A percentile compares a stretch with the other conserved stretches of the same genome.
Evolutionary conservation across 1,139 yeast genomes (phyloP).

Genomic region (Geotrichum siamense): DNA sequence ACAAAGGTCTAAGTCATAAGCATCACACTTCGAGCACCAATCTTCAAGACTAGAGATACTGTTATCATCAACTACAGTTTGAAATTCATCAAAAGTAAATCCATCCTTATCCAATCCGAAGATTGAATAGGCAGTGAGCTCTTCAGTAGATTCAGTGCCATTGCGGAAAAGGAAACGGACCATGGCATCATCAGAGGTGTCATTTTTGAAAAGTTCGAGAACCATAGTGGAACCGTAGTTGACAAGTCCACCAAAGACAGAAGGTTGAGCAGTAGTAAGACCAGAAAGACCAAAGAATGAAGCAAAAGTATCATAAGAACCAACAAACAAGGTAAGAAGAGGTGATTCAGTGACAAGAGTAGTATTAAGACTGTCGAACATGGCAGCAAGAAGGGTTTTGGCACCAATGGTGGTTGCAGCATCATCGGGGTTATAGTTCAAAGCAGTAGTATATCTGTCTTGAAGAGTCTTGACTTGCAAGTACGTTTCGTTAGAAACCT

Average conservation of each 20-base stretch:
- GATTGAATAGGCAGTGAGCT: conserved; percentile 34
- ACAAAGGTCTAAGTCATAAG: conserved; percentile 30
- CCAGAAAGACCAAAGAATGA: conserved; percentile 36
- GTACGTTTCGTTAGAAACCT: conserved; percentile 30
- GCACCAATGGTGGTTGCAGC: conserved; percentile 37
- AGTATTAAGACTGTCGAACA: conserved; percentile 32
- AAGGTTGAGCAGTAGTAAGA: conserved; percentile 29
- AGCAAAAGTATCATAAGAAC: conserved; percentile 40
- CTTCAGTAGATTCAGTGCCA: conserved; percentile 36
- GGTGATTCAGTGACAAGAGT: conserved; percentile 35
- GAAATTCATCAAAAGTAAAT: conserved; percentile 36
- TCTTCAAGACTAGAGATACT: conserved; percentile 28
- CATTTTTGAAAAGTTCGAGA: conserved; percentile 35
- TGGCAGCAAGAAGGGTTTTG: conserved; percentile 34
- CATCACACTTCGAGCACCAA: conserved; percentile 40
- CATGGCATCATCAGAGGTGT: conserved; percentile 25
- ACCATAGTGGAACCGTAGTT: conserved; percentile 40
- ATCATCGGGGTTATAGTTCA: conserved; percentile 32
- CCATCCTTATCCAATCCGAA: conserved; percentile 31
- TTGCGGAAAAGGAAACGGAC: conserved; percentile 41
- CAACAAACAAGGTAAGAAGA: conserved; percentile 37
- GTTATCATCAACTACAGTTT: conserved; percentile 24
- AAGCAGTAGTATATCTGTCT: conserved; percentile 37
- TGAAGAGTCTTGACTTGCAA: conserved; percentile 34
- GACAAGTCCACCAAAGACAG: conserved; percentile 39